Conservation (phyloP, 2,329 filamentous ascomycete genomes). For the Drechslerella coelobrocha region DNA sequence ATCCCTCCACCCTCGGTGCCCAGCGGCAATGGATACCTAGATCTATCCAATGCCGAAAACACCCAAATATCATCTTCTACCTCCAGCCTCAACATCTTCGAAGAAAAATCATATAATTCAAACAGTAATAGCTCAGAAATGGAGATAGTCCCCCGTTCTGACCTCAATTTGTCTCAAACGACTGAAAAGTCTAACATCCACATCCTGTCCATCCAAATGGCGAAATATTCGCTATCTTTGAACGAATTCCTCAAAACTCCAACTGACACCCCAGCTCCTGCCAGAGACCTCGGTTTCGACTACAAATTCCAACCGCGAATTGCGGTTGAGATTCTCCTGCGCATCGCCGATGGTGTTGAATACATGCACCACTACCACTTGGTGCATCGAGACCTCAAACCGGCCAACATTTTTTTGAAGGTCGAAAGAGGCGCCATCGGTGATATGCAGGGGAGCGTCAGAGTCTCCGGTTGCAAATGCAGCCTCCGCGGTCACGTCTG, state of each 20-base stretch:
- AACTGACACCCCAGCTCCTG: slow-evolving; percentile 50
- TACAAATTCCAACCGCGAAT: slow-evolving; percentile 70
- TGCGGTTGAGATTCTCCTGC: slow-evolving; percentile 66
- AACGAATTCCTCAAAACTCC: slow-evolving; percentile 64
- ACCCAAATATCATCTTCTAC: background rate
- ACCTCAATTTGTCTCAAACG: slow-evolving; percentile 47
- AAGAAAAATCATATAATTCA: slow-evolving; percentile 6
- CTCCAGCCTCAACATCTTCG: slow-evolving; percentile 12
- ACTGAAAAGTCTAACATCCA: slow-evolving; percentile 49
- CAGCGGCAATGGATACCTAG: background rate
- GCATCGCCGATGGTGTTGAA: slow-evolving; percentile 69
- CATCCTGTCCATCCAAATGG: slow-evolving; percentile 69
- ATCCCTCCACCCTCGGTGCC: background rate
- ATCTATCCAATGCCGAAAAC: background rate
- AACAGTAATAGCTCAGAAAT: slow-evolving; percentile 56
- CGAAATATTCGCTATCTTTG: slow-evolving; percentile 69
- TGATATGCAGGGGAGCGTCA: slow-evolving; percentile 59
- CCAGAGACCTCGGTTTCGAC: slow-evolving; percentile 55
- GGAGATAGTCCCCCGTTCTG: slow-evolving; percentile 52
- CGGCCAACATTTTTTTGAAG: slow-evolving; percentile 71
- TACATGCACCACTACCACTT: slow-evolving; percentile 69
- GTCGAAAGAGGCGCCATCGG: slow-evolving; percentile 57
- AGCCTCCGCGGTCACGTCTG: slow-evolving; percentile 52
- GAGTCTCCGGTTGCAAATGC: slow-evolving; percentile 62
- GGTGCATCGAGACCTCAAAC: slow-evolving; percentile 72